Base-by-base conservation (phyloP, 2,329 filamentous ascomycete species). In the Colletotrichum limetticola region DNA sequence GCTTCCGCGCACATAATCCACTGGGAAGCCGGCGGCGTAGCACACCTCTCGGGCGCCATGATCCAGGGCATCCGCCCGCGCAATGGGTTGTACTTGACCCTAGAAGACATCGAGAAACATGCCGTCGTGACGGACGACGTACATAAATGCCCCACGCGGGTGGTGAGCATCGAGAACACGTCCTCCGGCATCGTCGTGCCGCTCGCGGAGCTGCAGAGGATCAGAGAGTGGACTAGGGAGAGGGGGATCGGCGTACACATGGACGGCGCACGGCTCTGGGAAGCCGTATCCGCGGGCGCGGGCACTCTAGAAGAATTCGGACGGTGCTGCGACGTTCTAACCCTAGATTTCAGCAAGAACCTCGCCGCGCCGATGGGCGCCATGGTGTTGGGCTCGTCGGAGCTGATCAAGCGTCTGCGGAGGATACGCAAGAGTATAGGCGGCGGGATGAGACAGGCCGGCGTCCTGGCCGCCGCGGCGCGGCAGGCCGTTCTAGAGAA, bases 391-490 rank as follows among this genome's bases (percentile, higher is more conserved):
- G 86, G 86, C 12, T 53, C 78, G 4, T 84, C 85, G 68, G 81
- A 83, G 1, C 89, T 92, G 75, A 88, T 94, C 77, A 90, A 90
- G 78, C 90, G 91, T 65, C 91, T 92, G 5, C 85, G 93, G n/a
- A 94, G 93, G 91, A 88, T 95, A 30, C 87, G 94, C 68, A 97
- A 97, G 85, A 89, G 90, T 30, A 91, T 97, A 76, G 95, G 95
- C 24, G 95, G 95, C 53, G 94, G 94, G 0, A 85, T 94, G 69
- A 86, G 95, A 30, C 94, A 97, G 82, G 86, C 93, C 0, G 95
- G 95, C 67, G 89, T 97, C 1, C 86, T 97, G 16, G 91, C 93
- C 5, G 92, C 94, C 1, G 91, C 94, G 0, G 94, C 94, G 1
- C 86, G 93, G 26, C 91, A 95, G 4, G 94, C 93, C 0, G 89